Conservation (phyloP, 768 basidiomycete genomes). For the Russula lepida region DNA sequence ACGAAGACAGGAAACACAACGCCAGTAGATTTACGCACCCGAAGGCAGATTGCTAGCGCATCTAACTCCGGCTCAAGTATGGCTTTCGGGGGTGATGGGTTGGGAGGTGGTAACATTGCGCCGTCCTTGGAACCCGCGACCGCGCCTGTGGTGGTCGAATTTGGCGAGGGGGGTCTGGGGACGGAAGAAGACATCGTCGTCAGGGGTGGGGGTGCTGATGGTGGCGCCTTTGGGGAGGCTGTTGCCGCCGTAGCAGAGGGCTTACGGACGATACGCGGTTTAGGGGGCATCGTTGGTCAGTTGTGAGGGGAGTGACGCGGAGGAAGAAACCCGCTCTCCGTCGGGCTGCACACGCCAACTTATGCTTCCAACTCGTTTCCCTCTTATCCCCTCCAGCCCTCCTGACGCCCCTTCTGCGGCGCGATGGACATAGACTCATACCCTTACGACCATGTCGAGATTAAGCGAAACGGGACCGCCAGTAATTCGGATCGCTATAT, state of each 20-base stretch:
- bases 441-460: not conserved
- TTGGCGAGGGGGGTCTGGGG: slow-evolving; percentile 9
- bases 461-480: not conserved
- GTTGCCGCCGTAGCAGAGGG: slow-evolving; percentile 14
- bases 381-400: not conserved
- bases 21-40: slow-evolving; percentile 33
- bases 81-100: slow-evolving; percentile 31
- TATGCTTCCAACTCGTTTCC: not conserved
- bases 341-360: not conserved
- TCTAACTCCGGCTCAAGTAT: slow-evolving; percentile 60
- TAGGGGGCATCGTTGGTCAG: slow-evolving; percentile 35
- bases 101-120: slow-evolving; percentile 50
- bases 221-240: not conserved
- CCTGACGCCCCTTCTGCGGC: not conserved
- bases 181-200: slow-evolving; percentile 28
- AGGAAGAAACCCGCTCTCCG: not conserved
- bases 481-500: slow-evolving; percentile 2
- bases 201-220: not conserved
- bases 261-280: slow-evolving; percentile 33
- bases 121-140: slow-evolving; percentile 16
- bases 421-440: slow-evolving; percentile 8
- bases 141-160: not conserved
- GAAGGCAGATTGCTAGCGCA: slow-evolving; percentile 48
- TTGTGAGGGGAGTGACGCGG: not conserved
- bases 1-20: not conserved